phyloP scores from a whole-genome alignment of 805 yeast species.

The Kuraishia borneana region DNA sequence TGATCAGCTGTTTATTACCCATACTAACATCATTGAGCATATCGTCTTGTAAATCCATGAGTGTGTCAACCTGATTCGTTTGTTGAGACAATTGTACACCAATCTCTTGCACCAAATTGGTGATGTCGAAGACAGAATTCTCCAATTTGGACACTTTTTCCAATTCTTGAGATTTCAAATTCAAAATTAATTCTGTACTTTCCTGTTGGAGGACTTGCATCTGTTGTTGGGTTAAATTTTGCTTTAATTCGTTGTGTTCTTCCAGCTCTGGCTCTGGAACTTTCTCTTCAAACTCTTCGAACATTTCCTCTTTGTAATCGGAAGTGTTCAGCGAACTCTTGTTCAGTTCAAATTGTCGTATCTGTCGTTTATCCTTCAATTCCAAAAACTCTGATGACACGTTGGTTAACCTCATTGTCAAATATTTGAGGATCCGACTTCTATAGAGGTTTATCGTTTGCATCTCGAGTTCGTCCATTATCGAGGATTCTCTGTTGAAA shows the following conservation, averaged over 20 bases:
- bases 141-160: slow-evolving; percentile 51
- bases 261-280: slow-evolving; percentile 15
- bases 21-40: slow-evolving; percentile 51
- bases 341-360: slow-evolving; percentile 26
- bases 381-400: slow-evolving; percentile 33
- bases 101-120: slow-evolving; percentile 64
- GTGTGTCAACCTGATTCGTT: slow-evolving; percentile 51
- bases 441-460: slow-evolving; percentile 31
- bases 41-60: slow-evolving; percentile 58
- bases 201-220: slow-evolving; percentile 46
- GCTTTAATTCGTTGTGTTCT: slow-evolving; percentile 21
- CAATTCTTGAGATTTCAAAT: slow-evolving; percentile 47
- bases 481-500: slow-evolving; percentile 17
- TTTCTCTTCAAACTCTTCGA: slow-evolving; percentile 1
- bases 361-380: slow-evolving; percentile 37
- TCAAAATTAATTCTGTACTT: slow-evolving; percentile 40
- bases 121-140: slow-evolving; percentile 57
- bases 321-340: slow-evolving; percentile 16
- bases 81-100: slow-evolving; percentile 64
- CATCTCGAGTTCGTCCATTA: slow-evolving; percentile 21
- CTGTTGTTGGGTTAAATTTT: slow-evolving; percentile 36
- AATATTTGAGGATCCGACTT: slow-evolving; percentile 34
- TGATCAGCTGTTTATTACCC: slow-evolving; percentile 62
- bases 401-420: slow-evolving; percentile 29
- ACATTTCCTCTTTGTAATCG: slow-evolving; percentile 1